Base-by-base conservation (phyloP, 2,329 filamentous ascomycete species). In the Trichoderma aggressivum region DNA sequence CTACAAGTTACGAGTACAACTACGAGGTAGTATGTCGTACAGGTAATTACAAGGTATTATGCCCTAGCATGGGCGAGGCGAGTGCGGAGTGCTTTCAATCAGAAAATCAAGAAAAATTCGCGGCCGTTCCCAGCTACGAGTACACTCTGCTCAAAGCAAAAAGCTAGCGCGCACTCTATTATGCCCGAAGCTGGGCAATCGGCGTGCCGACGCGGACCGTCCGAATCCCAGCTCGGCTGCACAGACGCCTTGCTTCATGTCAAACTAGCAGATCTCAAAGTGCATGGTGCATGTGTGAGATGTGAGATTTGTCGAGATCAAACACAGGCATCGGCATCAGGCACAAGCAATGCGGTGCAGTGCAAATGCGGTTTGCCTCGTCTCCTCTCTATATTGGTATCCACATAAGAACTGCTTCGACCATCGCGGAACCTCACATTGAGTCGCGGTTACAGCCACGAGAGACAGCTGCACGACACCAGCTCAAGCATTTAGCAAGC, bases 201-300 rank as follows among this genome's bases (percentile, higher is more conserved):
- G 28, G 50, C 21, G 28, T 34, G 55, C 39, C 56, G 65, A 28
- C 56, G 39, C 65, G 63, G 63, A 65, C 47, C 62, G 62, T 55
- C 47, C 28, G 28, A 50, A 68, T 59, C 55, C 55, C 36, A 50
- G 60, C 28, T 28, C 53, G 47, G 34, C 56, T 61, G 66, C 66
- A 34, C 56, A 55, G 28, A 66, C 65, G 63, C 63, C 63, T 18
- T 71, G 63, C 70, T 67, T 56, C 62, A 43, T 24, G 56, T 56
- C 63, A 61, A 61, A 24, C 58, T 53, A 62, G 56, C 36, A 53
- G 56, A 67, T 71, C 63, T 71, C 36, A 47, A 56, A 47, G n/a
- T n/a, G 70, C 28, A 62, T 36, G 61, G 53, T 36, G 61, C 39
- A 66, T 59, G 55, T 32, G 28, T 32, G 69, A 50, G 39, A 64